These are phyloP conservation scores for Anthostomella pinea DNA, from an alignment of 2,329 filamentous ascomycete genomes.

Conservation along the genomic window DNA sequence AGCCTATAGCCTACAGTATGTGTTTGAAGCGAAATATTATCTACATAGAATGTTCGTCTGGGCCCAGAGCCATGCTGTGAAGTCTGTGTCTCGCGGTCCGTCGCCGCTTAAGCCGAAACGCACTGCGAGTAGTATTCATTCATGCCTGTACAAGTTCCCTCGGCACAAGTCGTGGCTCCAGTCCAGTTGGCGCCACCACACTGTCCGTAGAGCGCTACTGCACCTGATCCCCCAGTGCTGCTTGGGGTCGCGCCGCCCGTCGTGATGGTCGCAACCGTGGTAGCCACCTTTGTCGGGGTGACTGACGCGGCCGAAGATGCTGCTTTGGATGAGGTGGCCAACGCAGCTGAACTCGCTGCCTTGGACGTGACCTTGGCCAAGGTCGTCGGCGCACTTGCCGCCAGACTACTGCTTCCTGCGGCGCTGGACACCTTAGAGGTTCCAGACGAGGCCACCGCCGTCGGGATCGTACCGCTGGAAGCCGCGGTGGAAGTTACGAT, in stretches of 20 bases:
- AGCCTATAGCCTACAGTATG: too few relatives aligned
- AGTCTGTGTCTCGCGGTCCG: too few relatives aligned
- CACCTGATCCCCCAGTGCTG: constrained; percentile 2
- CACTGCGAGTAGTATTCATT: constrained; percentile 1
- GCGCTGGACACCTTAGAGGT: too few relatives aligned
- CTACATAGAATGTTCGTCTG: too few relatives aligned
- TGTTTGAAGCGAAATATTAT: too few relatives aligned
- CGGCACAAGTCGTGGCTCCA: constrained; percentile 3
- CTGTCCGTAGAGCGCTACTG: constrained; percentile 11
- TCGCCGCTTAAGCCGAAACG: too few relatives aligned
- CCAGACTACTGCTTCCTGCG: too few relatives aligned
- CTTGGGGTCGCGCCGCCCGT: background rate
- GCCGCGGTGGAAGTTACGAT: background rate
- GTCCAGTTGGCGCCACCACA: constrained; percentile 13
- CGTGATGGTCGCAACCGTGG: constrained; percentile 10
- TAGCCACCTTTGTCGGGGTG: constrained; percentile 1
- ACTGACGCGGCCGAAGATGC: background rate
- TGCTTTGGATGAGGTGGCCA: background rate
- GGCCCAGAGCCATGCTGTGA: too few relatives aligned
- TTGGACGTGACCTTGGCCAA: too few relatives aligned
- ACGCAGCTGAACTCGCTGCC: background rate
- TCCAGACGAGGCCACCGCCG: background rate
- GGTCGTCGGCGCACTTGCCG: too few relatives aligned
- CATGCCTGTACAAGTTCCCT: background rate
- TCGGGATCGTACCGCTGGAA: background rate